phyloP scores from a whole-genome alignment of 352 stramenopile species.

The Phytophthora colocasiae region DNA sequence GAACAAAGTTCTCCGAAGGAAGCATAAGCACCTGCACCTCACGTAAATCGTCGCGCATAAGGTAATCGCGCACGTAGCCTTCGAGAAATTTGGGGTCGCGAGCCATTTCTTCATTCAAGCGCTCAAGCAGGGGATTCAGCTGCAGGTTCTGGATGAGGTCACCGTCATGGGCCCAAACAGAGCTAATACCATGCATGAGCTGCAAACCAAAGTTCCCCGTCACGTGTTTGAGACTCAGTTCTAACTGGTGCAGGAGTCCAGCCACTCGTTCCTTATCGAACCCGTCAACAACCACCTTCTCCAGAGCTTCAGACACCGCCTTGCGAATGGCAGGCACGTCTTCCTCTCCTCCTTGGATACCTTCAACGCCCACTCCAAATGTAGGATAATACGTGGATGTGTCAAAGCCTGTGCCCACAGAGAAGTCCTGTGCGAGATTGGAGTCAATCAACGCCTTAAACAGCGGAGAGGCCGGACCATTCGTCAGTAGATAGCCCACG shows the following conservation, averaged over 20 bases:
- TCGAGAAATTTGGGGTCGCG: constrained; percentile 74
- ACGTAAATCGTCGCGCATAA: constrained; percentile 60
- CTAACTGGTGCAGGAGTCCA: constrained; percentile 80
- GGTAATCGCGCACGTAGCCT: constrained; percentile 56
- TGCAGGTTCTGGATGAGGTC: constrained; percentile 72
- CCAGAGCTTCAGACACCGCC: constrained; percentile 59
- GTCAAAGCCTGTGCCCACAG: constrained; percentile 80
- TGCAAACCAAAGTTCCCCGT: constrained; percentile 84
- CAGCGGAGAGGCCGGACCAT: constrained; percentile 80
- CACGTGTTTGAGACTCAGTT: constrained; percentile 87
- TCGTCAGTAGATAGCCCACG: constrained; percentile 79
- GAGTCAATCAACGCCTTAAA: constrained; percentile 87
- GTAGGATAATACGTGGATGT: constrained; percentile 80
- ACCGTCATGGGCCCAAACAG: constrained; percentile 73
- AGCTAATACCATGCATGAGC: constrained; percentile 76
- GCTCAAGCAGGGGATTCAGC: constrained; percentile 72
- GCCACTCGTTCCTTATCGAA: constrained; percentile 81
- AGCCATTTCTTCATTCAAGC: constrained; percentile 67
- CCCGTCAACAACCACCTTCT: constrained; percentile 64
- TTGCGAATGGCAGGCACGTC: constrained; percentile 67
- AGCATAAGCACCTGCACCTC: constrained; percentile 81
- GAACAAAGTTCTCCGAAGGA: constrained; percentile 66
- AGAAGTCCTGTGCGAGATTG: constrained; percentile 79
- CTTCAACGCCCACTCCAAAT: constrained; percentile 84
- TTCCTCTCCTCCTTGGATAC: constrained; percentile 54